Percentiles rank a stretch among this genome's conserved stretches.
Evolutionary conservation across 2,329 filamentous ascomycete species (phyloP).

Genomic region (Colletotrichum higginsianum): DNA sequence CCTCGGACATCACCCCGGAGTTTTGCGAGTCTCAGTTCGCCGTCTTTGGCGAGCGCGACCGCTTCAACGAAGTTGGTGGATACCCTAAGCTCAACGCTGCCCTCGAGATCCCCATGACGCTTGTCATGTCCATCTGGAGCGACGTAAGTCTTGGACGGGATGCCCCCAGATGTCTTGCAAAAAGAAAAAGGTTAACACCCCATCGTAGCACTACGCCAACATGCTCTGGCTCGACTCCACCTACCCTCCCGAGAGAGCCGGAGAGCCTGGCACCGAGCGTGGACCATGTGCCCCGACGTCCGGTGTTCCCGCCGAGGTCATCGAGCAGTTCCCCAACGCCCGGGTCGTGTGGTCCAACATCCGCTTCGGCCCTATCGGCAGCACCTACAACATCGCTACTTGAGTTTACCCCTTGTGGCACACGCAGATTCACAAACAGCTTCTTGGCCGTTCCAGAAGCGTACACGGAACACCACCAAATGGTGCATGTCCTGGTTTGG

Average conservation of each 20-base stretch:
- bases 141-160: constrained; percentile 54
- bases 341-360: constrained; percentile 65
- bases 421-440: neutral
- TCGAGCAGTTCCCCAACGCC: constrained; percentile 55
- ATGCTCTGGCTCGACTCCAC: constrained; percentile 77
- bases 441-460: neutral
- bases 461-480: neutral
- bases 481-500: neutral
- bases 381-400: constrained; percentile 49
- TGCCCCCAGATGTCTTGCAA: neutral
- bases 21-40: constrained; percentile 71
- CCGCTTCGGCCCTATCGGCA: constrained; percentile 63
- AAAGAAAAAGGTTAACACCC: neutral
- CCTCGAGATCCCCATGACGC: constrained; percentile 70
- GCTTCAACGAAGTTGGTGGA: constrained; percentile 68
- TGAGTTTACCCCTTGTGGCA: neutral
- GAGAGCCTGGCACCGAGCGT: constrained; percentile 59
- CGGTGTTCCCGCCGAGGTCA: constrained; percentile 61
- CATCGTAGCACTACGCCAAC: constrained; percentile 64
- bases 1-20: constrained; percentile 67
- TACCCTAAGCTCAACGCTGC: constrained; percentile 67
- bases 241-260: constrained; percentile 59
- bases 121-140: constrained; percentile 74
- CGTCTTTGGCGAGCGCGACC: constrained; percentile 66
- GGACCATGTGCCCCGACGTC: constrained; percentile 62